Evolutionary conservation across 441 rosid species (phyloP), one percentile per base, ranked within the genome.

Genomic region (Gossypium gossypioides): DNA sequence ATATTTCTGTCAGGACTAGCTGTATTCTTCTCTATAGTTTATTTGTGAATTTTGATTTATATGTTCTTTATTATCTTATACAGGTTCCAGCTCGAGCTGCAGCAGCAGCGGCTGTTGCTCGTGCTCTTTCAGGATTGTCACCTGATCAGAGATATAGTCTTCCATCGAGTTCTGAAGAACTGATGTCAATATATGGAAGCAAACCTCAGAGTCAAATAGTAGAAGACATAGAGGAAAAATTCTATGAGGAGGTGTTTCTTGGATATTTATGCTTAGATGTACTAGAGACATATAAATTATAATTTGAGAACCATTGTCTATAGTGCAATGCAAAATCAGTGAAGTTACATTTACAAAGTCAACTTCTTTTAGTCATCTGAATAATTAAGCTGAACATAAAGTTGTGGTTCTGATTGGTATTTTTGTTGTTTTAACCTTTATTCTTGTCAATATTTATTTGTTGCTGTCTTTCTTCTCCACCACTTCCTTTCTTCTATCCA

Each of bases 11-110:
- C 4, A 0, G 64, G n/a, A n/a, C 15, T 63, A 42, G 50, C 29
- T 63, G 29, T 19, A 27, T 42, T 63, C 52, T 12, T 69, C 29
- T 18, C 51, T 37, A 18, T 34, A 13, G 21, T n/a, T 19, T 52
- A 51, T 16, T 68, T 50, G 25, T 70, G 61, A 46, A 48, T 34
- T 62, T 57, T 48, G 29, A 58, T 51, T 19, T n/a, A 62, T 46
- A 10, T 54, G 72, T 46, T 66, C 21, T 52, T 64, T 46, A 7
- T 29, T 66, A 10, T 21, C 6, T 69, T 34, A 8, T 74, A 63
- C 74, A 92, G 99, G 94, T 92, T 82, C 99, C 98, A 4, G 92
- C 97, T 56, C 87, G 96, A 81, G 99, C 96, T 51, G 90, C 90
- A 0, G 97, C 98, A 2, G 98, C 99, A 2, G 99, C 97, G 15